Conservation (phyloP, 2,329 filamentous ascomycete species). For the Penicillium sp. region DNA sequence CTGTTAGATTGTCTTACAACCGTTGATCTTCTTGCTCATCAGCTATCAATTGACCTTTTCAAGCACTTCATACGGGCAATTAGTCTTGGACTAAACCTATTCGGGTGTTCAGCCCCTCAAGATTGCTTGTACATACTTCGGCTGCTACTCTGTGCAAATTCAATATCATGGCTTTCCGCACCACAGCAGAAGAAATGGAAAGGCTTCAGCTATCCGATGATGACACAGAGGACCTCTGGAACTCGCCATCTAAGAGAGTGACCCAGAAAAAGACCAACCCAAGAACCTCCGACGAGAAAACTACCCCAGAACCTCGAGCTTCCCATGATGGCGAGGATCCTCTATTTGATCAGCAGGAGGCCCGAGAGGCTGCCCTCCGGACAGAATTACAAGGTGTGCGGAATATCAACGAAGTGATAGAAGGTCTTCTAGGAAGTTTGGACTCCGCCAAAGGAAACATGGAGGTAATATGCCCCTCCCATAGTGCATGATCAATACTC, state of each 20-base stretch:
- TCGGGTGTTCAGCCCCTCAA: neutral
- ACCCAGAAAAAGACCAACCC: constrained; percentile 32
- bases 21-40: neutral
- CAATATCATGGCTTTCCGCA: constrained; percentile 37
- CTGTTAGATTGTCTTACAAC: neutral
- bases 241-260: constrained; percentile 51
- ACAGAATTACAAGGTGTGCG: constrained; percentile 79
- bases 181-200: constrained; percentile 50
- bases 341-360: constrained; percentile 62
- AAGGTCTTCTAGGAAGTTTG: constrained; percentile 52
- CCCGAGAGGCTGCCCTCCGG: constrained; percentile 70
- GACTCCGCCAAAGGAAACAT: constrained; percentile 50
- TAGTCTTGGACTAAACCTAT: too few species aligned
- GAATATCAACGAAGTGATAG: constrained; percentile 83
- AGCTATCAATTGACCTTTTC: neutral
- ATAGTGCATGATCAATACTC: neutral
- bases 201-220: constrained; percentile 55
- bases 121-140: neutral
- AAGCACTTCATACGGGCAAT: neutral
- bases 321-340: constrained; percentile 49
- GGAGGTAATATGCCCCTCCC: constrained; percentile 36
- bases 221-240: constrained; percentile 57
- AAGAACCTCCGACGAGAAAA: constrained; percentile 36
- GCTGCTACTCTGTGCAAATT: neutral
- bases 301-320: constrained; percentile 28